Evolutionary conservation across 2,329 filamentous ascomycete genomes (phyloP), one percentile per base, ranked within the genome.

Genomic region (Beauveria sp.): DNA sequence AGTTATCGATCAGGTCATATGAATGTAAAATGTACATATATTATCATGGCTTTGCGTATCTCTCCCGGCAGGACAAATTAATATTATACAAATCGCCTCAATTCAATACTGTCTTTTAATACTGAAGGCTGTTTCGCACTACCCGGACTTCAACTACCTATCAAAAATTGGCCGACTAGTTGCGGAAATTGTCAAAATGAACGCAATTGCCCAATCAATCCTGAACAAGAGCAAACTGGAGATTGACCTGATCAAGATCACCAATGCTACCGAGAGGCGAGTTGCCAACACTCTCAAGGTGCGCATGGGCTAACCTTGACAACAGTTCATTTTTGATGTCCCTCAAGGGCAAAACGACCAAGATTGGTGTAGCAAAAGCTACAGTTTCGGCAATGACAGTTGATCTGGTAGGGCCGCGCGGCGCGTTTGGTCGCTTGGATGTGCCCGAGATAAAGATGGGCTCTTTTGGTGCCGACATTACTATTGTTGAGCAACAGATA

Each of bases 391-490:
- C 14, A 40, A 61, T 61, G 60, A 61, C 60, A n/a, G 60, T 61
- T 20, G 60, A 61, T 18, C 16, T 61, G 9, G 60, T 61, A 18
- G 60, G 60, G 26, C 60, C 60, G 3, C 5, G 43, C 14, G 60
- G 60, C 26, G 31, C 45, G 34, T 61, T 61, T 42, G 60, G 60
- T 3, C 60, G 60, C 18, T 26, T 61, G 28, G 14, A 56, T 6
- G 60, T 61, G 26, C 60, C 60, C 3, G 20, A 42, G 20, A 61
- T 61, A 20, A 61, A 61, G 52, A 61, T 61, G 60, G 60, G 60
- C n/a, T 56, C 60, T 9, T n/a, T 49, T 43, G 60, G 60, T 20
- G 51, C 60, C 2, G 43, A 56, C 28, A 55, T 61, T 26, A 40
- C 43, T 22, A 61, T 61, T n/a, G 28, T 56, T 6, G 42, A 61